A percentile compares a stretch with the other conserved stretches of the same genome.
Evolutionary conservation across 805 yeast genomes (phyloP).

Genomic region (Kuraishia capsulata): DNA sequence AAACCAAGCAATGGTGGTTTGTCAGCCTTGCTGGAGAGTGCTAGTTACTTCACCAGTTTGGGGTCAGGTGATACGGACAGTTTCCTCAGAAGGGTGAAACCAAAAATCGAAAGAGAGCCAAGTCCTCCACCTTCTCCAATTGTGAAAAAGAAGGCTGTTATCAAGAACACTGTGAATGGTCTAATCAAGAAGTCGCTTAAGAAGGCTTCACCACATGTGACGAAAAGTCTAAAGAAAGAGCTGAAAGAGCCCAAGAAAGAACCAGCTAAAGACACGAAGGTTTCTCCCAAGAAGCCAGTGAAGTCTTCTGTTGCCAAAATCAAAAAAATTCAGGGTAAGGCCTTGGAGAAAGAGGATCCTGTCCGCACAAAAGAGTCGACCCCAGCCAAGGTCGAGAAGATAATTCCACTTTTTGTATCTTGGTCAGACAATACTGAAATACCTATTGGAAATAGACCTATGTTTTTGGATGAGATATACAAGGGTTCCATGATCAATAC

Average conservation of each 20-base stretch:
- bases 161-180: neutral
- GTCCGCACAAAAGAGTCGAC: neutral
- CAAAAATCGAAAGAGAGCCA: neutral
- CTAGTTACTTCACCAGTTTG: conserved; percentile 2
- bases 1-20: neutral
- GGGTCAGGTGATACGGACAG: conserved; percentile 1
- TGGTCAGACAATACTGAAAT: conserved; percentile 6
- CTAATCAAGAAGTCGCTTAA: neutral
- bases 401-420: conserved; percentile 8
- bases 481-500: conserved; percentile 12
- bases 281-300: neutral
- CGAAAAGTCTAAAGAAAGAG: too few species aligned
- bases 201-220: neutral
- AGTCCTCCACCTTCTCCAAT: neutral
- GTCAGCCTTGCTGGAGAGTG: conserved; percentile 1
- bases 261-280: neutral
- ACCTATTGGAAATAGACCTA: neutral
- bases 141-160: neutral
- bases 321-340: too few species aligned
- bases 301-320: too few species aligned
- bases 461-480: conserved; percentile 13
- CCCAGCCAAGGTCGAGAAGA: conserved; percentile 14
- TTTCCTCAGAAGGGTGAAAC: neutral
- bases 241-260: neutral
- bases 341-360: too few species aligned